phyloP scores from a whole-genome alignment of 129 eudicot species.

The Artemisia argyi region DNA sequence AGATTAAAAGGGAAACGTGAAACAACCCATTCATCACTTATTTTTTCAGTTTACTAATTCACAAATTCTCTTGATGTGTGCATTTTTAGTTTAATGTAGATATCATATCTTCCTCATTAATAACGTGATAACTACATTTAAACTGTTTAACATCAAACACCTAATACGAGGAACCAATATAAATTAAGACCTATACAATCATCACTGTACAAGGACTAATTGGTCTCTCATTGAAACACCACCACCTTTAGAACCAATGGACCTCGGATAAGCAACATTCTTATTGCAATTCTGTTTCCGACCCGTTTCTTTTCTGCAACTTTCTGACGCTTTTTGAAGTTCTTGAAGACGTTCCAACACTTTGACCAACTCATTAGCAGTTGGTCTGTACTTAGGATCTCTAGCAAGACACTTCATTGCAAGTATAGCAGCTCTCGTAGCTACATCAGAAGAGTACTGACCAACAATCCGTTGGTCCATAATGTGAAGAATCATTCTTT shows the following conservation, averaged over 20 bases:
- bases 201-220: conserved; percentile 23
- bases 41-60: conserved; percentile 2
- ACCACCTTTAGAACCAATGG: conserved; percentile 32
- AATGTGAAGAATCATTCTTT: conserved; percentile 52
- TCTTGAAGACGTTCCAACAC: conserved; percentile 67
- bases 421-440: conserved; percentile 56
- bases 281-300: conserved; percentile 30
- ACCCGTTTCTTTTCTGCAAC: conserved; percentile 27
- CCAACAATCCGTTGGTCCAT: conserved; percentile 75
- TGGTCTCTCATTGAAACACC: conserved; percentile 9
- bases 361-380: conserved; percentile 65
- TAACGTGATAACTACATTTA: neutral
- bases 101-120: neutral
- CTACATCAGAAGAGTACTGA: conserved; percentile 59
- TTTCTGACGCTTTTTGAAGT: conserved; percentile 33
- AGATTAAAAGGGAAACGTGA: no score
- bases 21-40: no score
- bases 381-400: conserved; percentile 69
- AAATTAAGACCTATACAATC: neutral
- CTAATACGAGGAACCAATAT: neutral
- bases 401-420: conserved; percentile 63
- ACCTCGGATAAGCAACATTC: conserved; percentile 35
- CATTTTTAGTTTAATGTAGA: neutral
- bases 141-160: neutral
- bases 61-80: conserved; percentile 2